Conservation (phyloP, 805 yeast species). For the Brettanomyces custersianus region DNA sequence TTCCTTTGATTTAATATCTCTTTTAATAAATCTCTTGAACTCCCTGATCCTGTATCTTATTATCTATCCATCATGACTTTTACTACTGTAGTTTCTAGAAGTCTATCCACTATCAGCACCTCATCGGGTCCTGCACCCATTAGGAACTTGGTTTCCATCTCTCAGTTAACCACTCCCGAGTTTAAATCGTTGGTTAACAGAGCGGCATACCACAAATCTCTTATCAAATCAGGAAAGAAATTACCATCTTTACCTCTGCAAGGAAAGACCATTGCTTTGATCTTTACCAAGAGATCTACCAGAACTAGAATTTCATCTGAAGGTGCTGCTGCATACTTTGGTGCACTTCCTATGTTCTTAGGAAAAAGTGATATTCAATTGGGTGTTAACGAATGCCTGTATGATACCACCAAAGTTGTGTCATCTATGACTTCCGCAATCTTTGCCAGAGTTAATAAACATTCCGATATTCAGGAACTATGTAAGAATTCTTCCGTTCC, state of each 20-base stretch:
- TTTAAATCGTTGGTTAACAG: slow-evolving; percentile 61
- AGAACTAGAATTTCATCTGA: slow-evolving; percentile 91
- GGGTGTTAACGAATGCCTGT: slow-evolving; percentile 87
- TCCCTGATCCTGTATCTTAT: not conserved
- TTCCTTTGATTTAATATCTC: not conserved
- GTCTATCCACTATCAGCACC: slow-evolving; percentile 18
- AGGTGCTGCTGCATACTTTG: slow-evolving; percentile 88
- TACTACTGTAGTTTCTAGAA: slow-evolving; percentile 20
- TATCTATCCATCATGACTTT: slow-evolving; percentile 7
- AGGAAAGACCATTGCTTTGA: slow-evolving; percentile 75
- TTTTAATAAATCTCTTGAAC: not conserved
- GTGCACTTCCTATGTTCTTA: slow-evolving; percentile 93
- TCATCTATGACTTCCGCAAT: slow-evolving; percentile 96
- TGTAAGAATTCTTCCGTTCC: slow-evolving; percentile 81
- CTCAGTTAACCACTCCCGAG: slow-evolving; percentile 68
- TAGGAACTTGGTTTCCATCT: slow-evolving; percentile 76
- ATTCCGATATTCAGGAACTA: slow-evolving; percentile 71
- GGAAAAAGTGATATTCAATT: slow-evolving; percentile 95
- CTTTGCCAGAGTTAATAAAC: slow-evolving; percentile 90
- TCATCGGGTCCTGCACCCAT: slow-evolving; percentile 10
- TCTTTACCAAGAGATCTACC: slow-evolving; percentile 89
- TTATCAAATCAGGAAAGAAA: slow-evolving; percentile 47
- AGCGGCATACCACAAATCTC: slow-evolving; percentile 59
- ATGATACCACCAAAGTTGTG: slow-evolving; percentile 82
- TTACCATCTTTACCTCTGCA: slow-evolving; percentile 40